Evolutionary conservation across 805 yeast genomes (phyloP), one percentile per base, ranked within the genome.

Genomic region (Hanseniaspora occidentalis): DNA sequence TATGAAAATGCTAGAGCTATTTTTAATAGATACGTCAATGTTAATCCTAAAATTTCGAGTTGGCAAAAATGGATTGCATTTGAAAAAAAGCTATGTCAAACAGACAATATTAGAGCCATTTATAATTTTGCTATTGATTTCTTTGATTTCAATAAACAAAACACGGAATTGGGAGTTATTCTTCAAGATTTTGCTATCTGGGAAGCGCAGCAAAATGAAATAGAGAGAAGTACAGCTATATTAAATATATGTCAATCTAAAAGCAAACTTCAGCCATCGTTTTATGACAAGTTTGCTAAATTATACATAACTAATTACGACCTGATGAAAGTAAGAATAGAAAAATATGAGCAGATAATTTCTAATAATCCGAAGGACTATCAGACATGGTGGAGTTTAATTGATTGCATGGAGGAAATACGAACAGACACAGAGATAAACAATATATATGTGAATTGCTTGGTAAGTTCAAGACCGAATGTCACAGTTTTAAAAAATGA

Each of bases 301-400:
- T 75, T 67, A 48, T 72, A 66, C 56, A 92, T 92, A 11, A 66
- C 66, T 35, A 78, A 76, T 45, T 49, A 56, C 3, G 71, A 75
- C 2, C 64, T 80, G 0, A 45, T 73, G 14, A 46, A 59, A 2
- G 80, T 79, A 49, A 62, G 94, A 43, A 70, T 67, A 44, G 56
- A 65, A 6, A 64, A 63, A 40, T 84, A 81, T 53, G 77, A 78
- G 49, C 54, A 60, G 2, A 63, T 60, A 17, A 48, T 83, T 11
- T 43, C 52, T 6, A 48, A 52, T 9, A 64, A 71, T 39, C 77
- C 84, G 1, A 31, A 42, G 0, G 83, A 84, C 58, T 77, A 75
- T 56, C 92, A 82, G 50, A 61, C 76, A 0, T 88, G 97, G 96
- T 86, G 95, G 89, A 54, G 72, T 0, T 78, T 77, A 50, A 44